Evolutionary conservation across 2,329 filamentous ascomycete species (phyloP).

Genomic region (Monosporascus sp.): DNA sequence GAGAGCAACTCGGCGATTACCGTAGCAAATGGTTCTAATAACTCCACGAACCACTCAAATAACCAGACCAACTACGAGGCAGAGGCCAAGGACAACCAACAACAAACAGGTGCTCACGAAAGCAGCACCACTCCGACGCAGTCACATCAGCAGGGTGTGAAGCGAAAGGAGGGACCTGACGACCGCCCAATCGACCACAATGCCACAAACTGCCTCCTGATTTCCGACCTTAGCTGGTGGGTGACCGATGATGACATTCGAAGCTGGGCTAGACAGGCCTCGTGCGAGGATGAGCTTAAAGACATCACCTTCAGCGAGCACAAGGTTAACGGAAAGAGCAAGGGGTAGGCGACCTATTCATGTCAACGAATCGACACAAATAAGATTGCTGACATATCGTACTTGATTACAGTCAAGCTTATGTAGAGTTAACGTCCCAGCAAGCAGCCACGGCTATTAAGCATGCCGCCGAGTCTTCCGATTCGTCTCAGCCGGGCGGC

Average conservation of each 20-base stretch:
- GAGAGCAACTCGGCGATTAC: constrained; percentile 35
- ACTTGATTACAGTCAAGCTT: constrained; percentile 55
- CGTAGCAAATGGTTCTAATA: constrained; percentile 30
- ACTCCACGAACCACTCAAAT: constrained; percentile 12
- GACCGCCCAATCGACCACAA: constrained; percentile 53
- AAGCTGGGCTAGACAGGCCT: constrained; percentile 75
- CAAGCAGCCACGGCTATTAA: constrained; percentile 85
- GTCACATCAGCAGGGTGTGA: constrained; percentile 49
- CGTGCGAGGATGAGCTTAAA: constrained; percentile 76
- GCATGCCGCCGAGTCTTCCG: constrained; percentile 67
- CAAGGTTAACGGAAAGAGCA: constrained; percentile 98
- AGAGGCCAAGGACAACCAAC: constrained; percentile 29
- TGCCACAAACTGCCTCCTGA: constrained; percentile 67
- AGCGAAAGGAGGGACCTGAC: constrained; percentile 56
- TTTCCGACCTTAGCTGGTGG: constrained; percentile 96
- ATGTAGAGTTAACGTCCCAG: constrained; percentile 75
- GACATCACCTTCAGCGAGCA: constrained; percentile 97
- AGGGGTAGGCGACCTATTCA: constrained; percentile 62
- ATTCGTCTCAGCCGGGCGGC: constrained; percentile 47
- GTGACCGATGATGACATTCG: constrained; percentile 92
- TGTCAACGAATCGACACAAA: neutral
- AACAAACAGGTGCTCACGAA: constrained; percentile 26
- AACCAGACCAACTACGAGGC: constrained; percentile 15
- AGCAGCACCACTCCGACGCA: constrained; percentile 24
- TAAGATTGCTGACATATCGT: neutral